phyloP scores from a whole-genome alignment of 2,329 filamentous ascomycete species.

The Diaporthe australafricana region DNA sequence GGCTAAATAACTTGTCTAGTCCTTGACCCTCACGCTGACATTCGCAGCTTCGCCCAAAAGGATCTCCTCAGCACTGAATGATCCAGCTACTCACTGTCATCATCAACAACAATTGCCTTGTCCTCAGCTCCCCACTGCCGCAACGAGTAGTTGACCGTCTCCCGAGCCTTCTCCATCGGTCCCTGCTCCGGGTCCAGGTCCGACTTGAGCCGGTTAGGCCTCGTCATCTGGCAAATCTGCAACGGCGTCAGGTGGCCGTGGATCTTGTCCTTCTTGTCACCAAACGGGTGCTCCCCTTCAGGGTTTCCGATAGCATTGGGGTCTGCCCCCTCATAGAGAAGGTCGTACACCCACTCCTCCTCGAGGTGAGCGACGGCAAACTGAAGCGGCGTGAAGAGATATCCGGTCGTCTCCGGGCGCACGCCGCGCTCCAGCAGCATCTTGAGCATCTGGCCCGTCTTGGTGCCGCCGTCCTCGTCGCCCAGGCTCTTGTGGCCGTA shows the following conservation, averaged over 20 bases:
- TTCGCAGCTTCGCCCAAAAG: too few species aligned
- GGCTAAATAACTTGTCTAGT: too few species aligned
- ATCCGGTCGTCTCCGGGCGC: background rate
- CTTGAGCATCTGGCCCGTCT: constrained; percentile 4
- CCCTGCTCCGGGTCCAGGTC: background rate
- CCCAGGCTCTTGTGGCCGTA: background rate
- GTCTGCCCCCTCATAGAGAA: background rate
- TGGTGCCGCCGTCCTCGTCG: background rate
- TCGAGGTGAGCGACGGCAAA: constrained; percentile 18
- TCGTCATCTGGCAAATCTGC: background rate
- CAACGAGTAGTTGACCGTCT: background rate
- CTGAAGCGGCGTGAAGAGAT: constrained; percentile 23
- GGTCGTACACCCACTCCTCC: background rate
- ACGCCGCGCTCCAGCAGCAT: constrained; percentile 16
- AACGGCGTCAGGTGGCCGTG: background rate
- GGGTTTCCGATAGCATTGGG: background rate
- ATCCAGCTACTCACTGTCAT: background rate
- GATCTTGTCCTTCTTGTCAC: background rate
- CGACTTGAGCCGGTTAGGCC: background rate
- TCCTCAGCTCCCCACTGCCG: background rate
- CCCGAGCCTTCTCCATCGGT: background rate
- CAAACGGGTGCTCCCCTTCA: background rate
- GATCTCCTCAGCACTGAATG: too few species aligned
- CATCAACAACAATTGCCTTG: background rate
- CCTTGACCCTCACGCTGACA: too few species aligned